These are phyloP conservation scores for Trichoderma gracile DNA, from an alignment of 2,329 filamentous ascomycete species.

Conservation along the genomic window DNA sequence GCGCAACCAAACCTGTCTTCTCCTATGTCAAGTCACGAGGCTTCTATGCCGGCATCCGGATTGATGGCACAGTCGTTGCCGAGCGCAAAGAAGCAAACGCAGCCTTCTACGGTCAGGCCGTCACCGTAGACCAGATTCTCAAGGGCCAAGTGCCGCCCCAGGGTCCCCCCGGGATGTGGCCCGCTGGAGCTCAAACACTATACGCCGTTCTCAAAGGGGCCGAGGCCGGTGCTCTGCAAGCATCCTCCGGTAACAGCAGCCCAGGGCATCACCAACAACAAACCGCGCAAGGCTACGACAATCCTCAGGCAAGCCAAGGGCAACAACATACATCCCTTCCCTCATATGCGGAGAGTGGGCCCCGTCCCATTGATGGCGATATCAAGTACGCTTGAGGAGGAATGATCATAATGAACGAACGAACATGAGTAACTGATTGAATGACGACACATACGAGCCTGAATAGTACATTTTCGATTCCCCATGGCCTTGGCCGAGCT, in stretches of 20 bases:
- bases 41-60: slow-evolving; percentile 81
- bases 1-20: slow-evolving; percentile 47
- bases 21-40: slow-evolving; percentile 85
- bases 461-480: background rate
- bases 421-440: background rate
- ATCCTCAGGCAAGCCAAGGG: slow-evolving; percentile 2
- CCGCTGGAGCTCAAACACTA: slow-evolving; percentile 36
- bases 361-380: slow-evolving; percentile 23
- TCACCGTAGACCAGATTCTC: slow-evolving; percentile 51
- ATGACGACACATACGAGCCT: background rate
- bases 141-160: slow-evolving; percentile 42
- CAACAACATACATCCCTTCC: slow-evolving; percentile 2
- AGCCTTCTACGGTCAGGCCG: slow-evolving; percentile 72
- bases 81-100: slow-evolving; percentile 88
- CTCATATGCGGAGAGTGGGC: slow-evolving; percentile 13
- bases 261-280: slow-evolving; percentile 4
- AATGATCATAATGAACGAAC: background rate
- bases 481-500: background rate
- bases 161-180: slow-evolving; percentile 36
- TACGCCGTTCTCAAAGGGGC: slow-evolving; percentile 38
- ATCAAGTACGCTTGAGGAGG: slow-evolving; percentile 24
- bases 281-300: background rate
- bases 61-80: slow-evolving; percentile 84
- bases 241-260: slow-evolving; percentile 8
- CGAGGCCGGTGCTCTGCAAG: slow-evolving; percentile 34